These are phyloP conservation scores for Exserohilum turcica DNA, from an alignment of 2,329 filamentous ascomycete species.

Conservation along the genomic window DNA sequence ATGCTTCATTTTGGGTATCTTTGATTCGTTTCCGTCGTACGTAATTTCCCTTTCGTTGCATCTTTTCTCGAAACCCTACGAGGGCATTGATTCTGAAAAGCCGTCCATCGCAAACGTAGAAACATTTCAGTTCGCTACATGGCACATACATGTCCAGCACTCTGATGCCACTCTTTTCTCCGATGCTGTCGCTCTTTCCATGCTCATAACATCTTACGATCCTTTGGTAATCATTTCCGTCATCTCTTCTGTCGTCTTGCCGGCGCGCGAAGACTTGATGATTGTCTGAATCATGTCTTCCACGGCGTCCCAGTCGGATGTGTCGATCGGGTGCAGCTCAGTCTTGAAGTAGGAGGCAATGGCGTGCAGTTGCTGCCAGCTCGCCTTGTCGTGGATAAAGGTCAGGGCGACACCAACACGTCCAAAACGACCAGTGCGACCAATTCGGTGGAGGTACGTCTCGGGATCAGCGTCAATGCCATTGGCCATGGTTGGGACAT, in stretches of 20 bases:
- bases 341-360: constrained; percentile 83
- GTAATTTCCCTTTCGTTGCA: constrained; percentile 8
- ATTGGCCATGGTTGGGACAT: constrained; percentile 61
- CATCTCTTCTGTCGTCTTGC: constrained; percentile 50
- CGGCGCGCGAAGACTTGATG: constrained; percentile 49
- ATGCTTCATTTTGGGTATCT: constrained; percentile 29
- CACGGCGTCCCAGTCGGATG: constrained; percentile 87
- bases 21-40: constrained; percentile 20
- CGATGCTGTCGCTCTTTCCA: not conserved
- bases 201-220: not conserved
- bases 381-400: constrained; percentile 85
- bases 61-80: not conserved
- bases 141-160: not conserved
- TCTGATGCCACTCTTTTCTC: not conserved
- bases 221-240: constrained; percentile 26
- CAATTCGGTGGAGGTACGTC: constrained; percentile 97
- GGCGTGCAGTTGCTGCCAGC: constrained; percentile 76
- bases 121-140: not conserved
- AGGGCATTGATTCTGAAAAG: not conserved
- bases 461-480: constrained; percentile 77
- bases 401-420: constrained; percentile 95
- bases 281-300: constrained; percentile 79
- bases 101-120: not conserved
- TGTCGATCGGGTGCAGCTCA: constrained; percentile 78
- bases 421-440: constrained; percentile 93